Conservation (phyloP, 83 land plant genomes). For the Picea engelmannii region DNA sequence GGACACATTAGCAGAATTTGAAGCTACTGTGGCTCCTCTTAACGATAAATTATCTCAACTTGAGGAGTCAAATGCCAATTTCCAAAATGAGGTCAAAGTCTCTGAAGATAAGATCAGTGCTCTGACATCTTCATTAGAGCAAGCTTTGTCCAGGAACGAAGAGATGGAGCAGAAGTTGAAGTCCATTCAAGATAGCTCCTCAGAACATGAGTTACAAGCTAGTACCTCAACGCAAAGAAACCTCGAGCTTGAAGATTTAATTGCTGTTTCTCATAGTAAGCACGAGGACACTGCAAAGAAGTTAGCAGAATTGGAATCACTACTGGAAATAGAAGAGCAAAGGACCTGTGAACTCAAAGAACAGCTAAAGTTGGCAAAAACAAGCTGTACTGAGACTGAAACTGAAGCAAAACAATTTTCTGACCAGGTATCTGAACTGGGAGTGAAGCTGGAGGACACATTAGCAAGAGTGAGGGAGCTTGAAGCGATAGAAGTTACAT, state of each 20-base stretch:
- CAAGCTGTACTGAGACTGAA: too few relatives aligned
- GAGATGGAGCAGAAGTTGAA: conserved; percentile 23
- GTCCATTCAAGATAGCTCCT: conserved; percentile 23
- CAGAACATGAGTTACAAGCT: conserved; percentile 54
- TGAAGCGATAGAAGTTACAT: neutral
- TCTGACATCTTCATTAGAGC: conserved; percentile 32
- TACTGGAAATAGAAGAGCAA: conserved; percentile 18
- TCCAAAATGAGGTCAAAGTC: conserved; percentile 29
- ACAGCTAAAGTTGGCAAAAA: too few relatives aligned
- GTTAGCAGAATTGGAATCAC: conserved; percentile 44
- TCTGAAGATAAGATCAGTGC: conserved; percentile 35
- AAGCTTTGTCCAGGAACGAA: conserved; percentile 17
- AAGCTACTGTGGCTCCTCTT: conserved; percentile 28
- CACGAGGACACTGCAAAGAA: conserved; percentile 39
- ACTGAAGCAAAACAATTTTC: too few relatives aligned
- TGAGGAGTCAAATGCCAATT: conserved; percentile 35
- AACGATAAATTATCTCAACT: conserved; percentile 34
- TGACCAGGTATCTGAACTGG: conserved; percentile 3
- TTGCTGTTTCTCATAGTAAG: conserved; percentile 42
- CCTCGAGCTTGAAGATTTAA: conserved; percentile 53
- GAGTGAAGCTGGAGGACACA: conserved; percentile 4
- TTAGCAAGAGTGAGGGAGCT: conserved; percentile 6
- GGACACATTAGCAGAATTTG: too few relatives aligned
- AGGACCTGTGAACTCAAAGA: too few relatives aligned
- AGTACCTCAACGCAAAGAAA: conserved; percentile 38